phyloP scores from a whole-genome alignment of 495 filamentous ascomycete genomes.

The Endocarpon pusillum region DNA sequence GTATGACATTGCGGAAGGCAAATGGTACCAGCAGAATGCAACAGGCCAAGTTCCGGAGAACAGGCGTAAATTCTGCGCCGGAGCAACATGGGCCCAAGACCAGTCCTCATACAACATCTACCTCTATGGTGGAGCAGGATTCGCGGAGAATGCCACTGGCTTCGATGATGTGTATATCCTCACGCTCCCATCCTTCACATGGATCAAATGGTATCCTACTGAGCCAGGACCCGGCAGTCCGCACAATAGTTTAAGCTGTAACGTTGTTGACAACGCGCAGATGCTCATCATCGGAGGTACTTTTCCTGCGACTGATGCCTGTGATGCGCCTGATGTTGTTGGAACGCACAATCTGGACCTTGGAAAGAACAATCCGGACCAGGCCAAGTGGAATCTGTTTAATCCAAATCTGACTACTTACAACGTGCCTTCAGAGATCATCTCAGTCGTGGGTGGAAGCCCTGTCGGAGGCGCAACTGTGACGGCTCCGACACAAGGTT shows the following conservation, averaged over 20 bases:
- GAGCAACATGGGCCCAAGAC: constrained; percentile 15
- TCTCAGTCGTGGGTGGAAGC: constrained; percentile 10
- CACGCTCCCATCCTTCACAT: constrained; percentile 20
- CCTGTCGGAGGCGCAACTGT: constrained; percentile 8
- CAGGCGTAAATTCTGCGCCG: constrained; percentile 19
- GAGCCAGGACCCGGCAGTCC: constrained; percentile 14
- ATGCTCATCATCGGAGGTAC: constrained; percentile 23
- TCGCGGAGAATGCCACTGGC: no score
- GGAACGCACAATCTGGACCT: constrained; percentile 12
- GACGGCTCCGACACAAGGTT: constrained; percentile 7
- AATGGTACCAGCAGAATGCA: constrained; percentile 20
- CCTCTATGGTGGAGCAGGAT: constrained; percentile 15
- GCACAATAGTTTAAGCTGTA: constrained; percentile 23
- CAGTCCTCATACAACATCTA: constrained; percentile 19
- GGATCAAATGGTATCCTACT: constrained; percentile 17
- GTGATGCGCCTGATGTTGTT: no score
- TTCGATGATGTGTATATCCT: constrained; percentile 22
- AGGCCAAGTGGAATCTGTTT: constrained; percentile 19
- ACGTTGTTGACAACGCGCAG: constrained; percentile 17
- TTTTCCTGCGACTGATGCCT: neutral
- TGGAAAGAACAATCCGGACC: constrained; percentile 14
- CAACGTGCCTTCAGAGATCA: constrained; percentile 11
- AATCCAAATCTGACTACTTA: constrained; percentile 9
- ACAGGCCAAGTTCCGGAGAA: constrained; percentile 16
- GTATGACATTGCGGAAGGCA: constrained; percentile 21